A percentile compares a stretch with the other conserved stretches of the same genome.
Evolutionary conservation across 768 basidiomycete genomes (phyloP).

Genomic region (Clitopilus passeckerianus): DNA sequence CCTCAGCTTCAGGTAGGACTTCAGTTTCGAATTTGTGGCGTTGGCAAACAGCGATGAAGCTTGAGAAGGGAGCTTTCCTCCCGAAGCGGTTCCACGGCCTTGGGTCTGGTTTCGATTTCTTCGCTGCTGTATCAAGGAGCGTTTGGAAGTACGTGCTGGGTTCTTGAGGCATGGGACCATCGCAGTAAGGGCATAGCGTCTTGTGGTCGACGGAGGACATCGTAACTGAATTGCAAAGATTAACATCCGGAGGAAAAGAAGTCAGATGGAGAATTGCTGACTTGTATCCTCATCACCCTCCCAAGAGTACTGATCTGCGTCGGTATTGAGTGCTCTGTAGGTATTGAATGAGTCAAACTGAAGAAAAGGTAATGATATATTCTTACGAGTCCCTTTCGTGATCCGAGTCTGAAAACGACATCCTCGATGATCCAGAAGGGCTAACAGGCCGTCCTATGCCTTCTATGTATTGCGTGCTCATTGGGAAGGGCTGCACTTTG

Average conservation of each 20-base stretch:
- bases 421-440: slow-evolving; percentile 9
- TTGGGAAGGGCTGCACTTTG: slow-evolving; percentile 36
- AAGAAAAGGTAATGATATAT: too few species aligned
- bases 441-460: slow-evolving; percentile 24
- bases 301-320: slow-evolving; percentile 2
- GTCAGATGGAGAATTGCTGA: not conserved
- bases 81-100: slow-evolving; percentile 69
- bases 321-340: not conserved
- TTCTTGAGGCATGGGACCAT: slow-evolving; percentile 55
- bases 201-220: slow-evolving; percentile 54
- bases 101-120: slow-evolving; percentile 54
- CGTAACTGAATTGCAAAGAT: slow-evolving; percentile 33
- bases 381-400: slow-evolving; percentile 17
- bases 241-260: slow-evolving; percentile 1
- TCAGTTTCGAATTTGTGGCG: slow-evolving; percentile 75
- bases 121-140: slow-evolving; percentile 46
- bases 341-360: not conserved
- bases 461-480: slow-evolving; percentile 40
- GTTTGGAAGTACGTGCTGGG: slow-evolving; percentile 56
- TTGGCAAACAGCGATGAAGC: slow-evolving; percentile 68
- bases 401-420: slow-evolving; percentile 21
- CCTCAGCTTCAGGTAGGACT: slow-evolving; percentile 66
- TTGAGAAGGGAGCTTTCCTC: slow-evolving; percentile 45
- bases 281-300: slow-evolving; percentile 7
- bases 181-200: slow-evolving; percentile 79